Percentiles rank a stretch among this genome's conserved stretches.
Evolutionary conservation across 2,329 filamentous ascomycete species (phyloP).

Genomic region (Pezicula rhizophila): DNA sequence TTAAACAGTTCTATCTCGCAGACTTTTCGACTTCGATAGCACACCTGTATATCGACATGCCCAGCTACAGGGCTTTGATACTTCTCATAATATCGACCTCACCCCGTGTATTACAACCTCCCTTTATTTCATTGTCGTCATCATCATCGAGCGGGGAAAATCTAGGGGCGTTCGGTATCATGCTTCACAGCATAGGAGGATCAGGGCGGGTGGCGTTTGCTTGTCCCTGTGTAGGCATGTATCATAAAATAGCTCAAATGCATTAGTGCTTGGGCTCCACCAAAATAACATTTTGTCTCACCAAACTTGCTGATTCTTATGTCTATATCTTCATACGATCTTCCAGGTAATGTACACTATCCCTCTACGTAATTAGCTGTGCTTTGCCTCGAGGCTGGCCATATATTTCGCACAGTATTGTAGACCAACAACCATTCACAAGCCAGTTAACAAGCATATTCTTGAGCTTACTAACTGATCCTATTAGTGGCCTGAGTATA

Average conservation of each 20-base stretch:
- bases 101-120: background rate
- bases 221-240: background rate
- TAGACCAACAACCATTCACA: too few relatives aligned
- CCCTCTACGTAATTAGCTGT: too few relatives aligned
- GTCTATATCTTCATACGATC: background rate
- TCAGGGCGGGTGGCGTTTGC: background rate
- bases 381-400: too few relatives aligned
- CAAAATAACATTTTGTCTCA: background rate
- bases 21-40: too few relatives aligned
- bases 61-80: too few relatives aligned
- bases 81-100: background rate
- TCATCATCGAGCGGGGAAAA: slow-evolving; percentile 1
- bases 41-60: too few relatives aligned
- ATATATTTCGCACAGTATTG: too few relatives aligned
- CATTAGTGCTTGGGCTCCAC: background rate
- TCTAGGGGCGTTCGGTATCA: slow-evolving; percentile 6
- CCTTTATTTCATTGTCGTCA: background rate
- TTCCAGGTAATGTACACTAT: too few relatives aligned
- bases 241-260: background rate
- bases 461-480: too few relatives aligned
- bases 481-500: too few relatives aligned
- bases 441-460: too few relatives aligned
- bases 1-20: background rate
- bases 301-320: background rate
- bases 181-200: background rate